Evolutionary conservation across 2,329 filamentous ascomycete genomes (phyloP), one percentile per base, ranked within the genome.

Genomic region (Epichloe festucae): DNA sequence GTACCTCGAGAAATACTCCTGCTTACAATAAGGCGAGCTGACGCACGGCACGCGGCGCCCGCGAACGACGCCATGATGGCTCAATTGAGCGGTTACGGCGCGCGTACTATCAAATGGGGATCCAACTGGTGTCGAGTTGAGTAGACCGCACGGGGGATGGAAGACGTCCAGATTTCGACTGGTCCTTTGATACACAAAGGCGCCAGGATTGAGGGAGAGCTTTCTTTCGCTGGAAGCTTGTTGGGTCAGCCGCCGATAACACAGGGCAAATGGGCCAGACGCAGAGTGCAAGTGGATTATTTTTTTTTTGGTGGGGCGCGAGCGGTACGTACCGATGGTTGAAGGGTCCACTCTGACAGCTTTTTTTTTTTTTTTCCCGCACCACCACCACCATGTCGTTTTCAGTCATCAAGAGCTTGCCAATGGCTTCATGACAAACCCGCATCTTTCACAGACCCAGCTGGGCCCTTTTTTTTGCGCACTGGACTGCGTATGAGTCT

Each of bases 21-120:
- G 53, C 59, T 57, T 58, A 73, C 67, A 47, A 76, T 75, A 63
- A 82, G 70, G 62, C 82, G 76, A 59, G 76, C 75, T 56, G 82
- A 84, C 58, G 80, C 67, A 63, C 82, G 81, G 68, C 77, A 83
- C 64, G 76, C 79, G 65, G 76, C 79, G 65, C 77, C 72, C 65
- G 76, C 75, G 63, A 86, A 71, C 61, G 82, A 84, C 66, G 82
- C 81, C 83, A 87, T 87, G 60, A 62, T 54, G 60, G 56, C 56
- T 56, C 60, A 57, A 63, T 63, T 60, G 46, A 44, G 52, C 44
- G 35, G 12, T 47, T 43, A 11, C 6, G 23, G 31, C 39, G 41
- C 48, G 41, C n/a, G 17, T 14, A 19, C 27, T 19, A 15, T 46
- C 10, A 46, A 39, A 27, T 21, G 19, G 2, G 15, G 5, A 15